Evolutionary conservation across 1,284 basidiomycete genomes (phyloP).

Genomic region (Microbotryomycetes sp.): DNA sequence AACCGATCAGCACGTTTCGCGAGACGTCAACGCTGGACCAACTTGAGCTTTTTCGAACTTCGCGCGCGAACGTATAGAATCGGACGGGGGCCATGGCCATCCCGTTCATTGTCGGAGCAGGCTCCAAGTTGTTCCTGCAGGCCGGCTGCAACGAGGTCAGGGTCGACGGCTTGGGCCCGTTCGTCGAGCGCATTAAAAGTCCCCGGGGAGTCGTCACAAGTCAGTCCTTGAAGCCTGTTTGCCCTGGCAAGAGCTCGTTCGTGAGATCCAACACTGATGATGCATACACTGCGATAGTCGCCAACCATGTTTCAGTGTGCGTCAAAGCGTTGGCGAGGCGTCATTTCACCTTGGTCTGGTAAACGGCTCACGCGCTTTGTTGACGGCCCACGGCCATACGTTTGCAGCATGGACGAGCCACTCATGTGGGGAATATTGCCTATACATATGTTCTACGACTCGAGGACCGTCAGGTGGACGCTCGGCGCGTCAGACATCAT

Average conservation of each 20-base stretch:
- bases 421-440: slow-evolving; percentile 30
- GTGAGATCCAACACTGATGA: slow-evolving; percentile 4
- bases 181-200: slow-evolving; percentile 56
- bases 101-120: slow-evolving; percentile 31
- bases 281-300: slow-evolving; percentile 59
- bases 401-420: slow-evolving; percentile 34
- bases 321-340: slow-evolving; percentile 32
- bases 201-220: slow-evolving; percentile 71
- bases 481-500: slow-evolving; percentile 88
- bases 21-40: too few species aligned
- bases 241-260: not conserved
- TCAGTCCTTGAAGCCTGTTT: slow-evolving; percentile 45
- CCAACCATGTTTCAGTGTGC: slow-evolving; percentile 86
- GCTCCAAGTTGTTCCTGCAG: slow-evolving; percentile 66
- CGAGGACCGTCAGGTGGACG: slow-evolving; percentile 68
- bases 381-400: not conserved
- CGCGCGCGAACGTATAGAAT: too few species aligned
- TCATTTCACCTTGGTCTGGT: slow-evolving; percentile 13
- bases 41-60: too few species aligned
- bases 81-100: too few species aligned
- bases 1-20: too few species aligned
- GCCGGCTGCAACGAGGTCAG: slow-evolving; percentile 56
- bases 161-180: slow-evolving; percentile 58
- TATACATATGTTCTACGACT: slow-evolving; percentile 38
- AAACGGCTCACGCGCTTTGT: slow-evolving; percentile 5